Evolutionary conservation across 179 eudicot species (phyloP).

Genomic region (Silene coronaria): DNA sequence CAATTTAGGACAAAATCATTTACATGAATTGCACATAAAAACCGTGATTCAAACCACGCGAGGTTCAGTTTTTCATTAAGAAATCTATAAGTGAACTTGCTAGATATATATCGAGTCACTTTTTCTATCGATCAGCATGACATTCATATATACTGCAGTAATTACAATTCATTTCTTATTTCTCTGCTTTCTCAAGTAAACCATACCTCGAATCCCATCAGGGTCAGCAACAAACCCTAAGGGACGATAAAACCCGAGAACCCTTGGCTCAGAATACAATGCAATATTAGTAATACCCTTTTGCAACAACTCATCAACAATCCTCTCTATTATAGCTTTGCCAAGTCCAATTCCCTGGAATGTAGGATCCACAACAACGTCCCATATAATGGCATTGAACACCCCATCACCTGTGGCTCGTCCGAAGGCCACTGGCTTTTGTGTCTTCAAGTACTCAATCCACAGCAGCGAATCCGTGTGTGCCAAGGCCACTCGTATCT

Average conservation of each 20-base stretch:
- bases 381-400: conserved; percentile 93
- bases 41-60: no score
- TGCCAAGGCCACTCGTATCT: conserved; percentile 60
- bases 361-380: conserved; percentile 85
- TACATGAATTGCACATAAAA: no score
- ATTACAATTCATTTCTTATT: conserved; percentile 24
- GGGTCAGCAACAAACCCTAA: conserved; percentile 85
- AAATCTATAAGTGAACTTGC: no score
- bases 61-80: no score
- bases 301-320: conserved; percentile 47
- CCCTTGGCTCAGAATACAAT: conserved; percentile 91
- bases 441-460: conserved; percentile 59
- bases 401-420: conserved; percentile 96
- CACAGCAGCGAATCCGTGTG: conserved; percentile 69
- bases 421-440: conserved; percentile 80
- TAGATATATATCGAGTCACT: no score
- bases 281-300: conserved; percentile 78
- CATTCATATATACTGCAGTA: no score
- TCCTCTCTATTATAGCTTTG: conserved; percentile 84
- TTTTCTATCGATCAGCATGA: no score
- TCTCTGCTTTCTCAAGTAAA: conserved; percentile 58
- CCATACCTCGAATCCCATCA: conserved; percentile 94
- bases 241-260: conserved; percentile 82
- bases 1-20: no score
- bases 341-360: conserved; percentile 90